A percentile compares a stretch with the other conserved stretches of the same genome.
phyloP scores from a whole-genome alignment of 805 yeast species.

The Lachancea mirantina region DNA sequence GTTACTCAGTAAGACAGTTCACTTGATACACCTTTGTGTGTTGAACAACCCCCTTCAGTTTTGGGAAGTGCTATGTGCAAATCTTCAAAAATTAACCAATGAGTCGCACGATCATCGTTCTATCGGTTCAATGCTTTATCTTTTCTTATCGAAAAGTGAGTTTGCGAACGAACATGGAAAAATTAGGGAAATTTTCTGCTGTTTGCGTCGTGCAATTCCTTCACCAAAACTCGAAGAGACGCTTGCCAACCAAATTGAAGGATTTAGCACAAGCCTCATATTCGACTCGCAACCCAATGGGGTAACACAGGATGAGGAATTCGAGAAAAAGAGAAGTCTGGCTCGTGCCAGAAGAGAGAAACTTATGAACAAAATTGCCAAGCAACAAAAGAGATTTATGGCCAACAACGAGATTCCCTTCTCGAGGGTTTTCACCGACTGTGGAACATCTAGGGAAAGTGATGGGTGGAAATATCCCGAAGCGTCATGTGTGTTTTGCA shows the following conservation, averaged over 20 bases:
- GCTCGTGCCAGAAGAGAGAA: slow-evolving; percentile 67
- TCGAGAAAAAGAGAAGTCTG: slow-evolving; percentile 53
- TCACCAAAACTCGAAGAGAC: slow-evolving; percentile 28
- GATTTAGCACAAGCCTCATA: slow-evolving; percentile 26
- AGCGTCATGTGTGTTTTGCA: slow-evolving; percentile 29
- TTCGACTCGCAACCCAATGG: slow-evolving; percentile 22
- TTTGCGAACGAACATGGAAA: slow-evolving; percentile 44
- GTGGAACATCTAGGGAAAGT: slow-evolving; percentile 1
- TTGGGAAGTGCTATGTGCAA: too few relatives aligned
- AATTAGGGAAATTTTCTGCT: slow-evolving; percentile 47
- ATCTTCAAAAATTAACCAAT: too few relatives aligned
- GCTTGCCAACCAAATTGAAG: slow-evolving; percentile 33
- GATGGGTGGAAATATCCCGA: slow-evolving; percentile 11
- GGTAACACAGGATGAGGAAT: slow-evolving; percentile 33
- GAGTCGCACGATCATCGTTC: slow-evolving; percentile 35
- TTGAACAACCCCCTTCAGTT: slow-evolving; percentile 36
- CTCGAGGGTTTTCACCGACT: slow-evolving; percentile 10
- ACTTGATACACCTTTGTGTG: slow-evolving; percentile 59
- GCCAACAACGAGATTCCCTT: slow-evolving; percentile 38
- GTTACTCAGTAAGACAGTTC: slow-evolving; percentile 51
- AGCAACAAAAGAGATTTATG: slow-evolving; percentile 72
- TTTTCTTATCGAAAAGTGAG: slow-evolving; percentile 35
- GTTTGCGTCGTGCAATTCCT: slow-evolving; percentile 23
- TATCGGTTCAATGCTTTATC: slow-evolving; percentile 35
- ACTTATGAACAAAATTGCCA: slow-evolving; percentile 69